phyloP scores from a whole-genome alignment of 2,329 filamentous ascomycete genomes.

The Penicillium sp. region DNA sequence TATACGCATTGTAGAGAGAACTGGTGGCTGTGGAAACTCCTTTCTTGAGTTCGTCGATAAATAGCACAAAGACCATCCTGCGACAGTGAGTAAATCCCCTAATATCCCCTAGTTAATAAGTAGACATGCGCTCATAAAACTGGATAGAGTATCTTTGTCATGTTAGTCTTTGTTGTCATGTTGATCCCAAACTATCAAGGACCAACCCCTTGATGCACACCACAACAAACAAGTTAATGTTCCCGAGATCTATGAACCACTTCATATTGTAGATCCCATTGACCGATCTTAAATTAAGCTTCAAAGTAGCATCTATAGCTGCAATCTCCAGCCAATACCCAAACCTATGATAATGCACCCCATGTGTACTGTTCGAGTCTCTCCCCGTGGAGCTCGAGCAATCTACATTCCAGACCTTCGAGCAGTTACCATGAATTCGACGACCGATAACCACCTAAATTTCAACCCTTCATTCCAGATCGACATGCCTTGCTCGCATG shows the following conservation, averaged over 20 bases:
- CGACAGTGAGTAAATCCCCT: no score
- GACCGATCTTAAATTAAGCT: neutral
- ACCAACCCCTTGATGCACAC: neutral
- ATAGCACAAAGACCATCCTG: no score
- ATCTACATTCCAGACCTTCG: conserved; percentile 2
- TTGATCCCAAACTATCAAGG: neutral
- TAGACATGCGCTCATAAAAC: neutral
- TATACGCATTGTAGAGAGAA: neutral
- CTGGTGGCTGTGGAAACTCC: neutral
- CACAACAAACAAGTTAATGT: neutral
- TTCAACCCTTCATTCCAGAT: conserved; percentile 16
- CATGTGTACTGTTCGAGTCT: neutral
- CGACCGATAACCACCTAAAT: neutral
- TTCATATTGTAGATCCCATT: neutral
- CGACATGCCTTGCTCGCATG: conserved; percentile 9
- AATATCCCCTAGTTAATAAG: neutral
- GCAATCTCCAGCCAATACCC: neutral
- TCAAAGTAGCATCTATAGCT: neutral
- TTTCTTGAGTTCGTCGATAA: neutral
- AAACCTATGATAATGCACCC: neutral
- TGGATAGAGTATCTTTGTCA: neutral
- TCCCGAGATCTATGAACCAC: neutral
- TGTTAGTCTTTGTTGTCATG: neutral
- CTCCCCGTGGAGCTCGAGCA: neutral
- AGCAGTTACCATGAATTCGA: neutral